Base-by-base conservation (phyloP, 352 stramenopile genomes). In the Globisporangium splendens region DNA sequence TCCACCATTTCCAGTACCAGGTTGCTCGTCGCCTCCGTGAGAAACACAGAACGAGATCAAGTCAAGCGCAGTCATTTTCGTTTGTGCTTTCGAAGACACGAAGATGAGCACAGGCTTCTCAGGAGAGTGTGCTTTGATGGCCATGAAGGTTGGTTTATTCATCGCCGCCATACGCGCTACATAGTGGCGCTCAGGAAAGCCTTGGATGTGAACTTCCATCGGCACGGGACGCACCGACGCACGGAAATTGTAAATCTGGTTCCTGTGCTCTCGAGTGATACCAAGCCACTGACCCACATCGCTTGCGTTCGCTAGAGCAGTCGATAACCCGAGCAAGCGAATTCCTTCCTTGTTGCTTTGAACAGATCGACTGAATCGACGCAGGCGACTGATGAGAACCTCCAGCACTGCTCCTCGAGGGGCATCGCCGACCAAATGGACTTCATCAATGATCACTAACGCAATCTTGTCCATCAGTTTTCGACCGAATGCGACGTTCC, bases 71-170 rank as follows among this genome's bases (percentile, higher is more conserved):
- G 97, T 99, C 15, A 99, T 73, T 39, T 98, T 89, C 22, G 97
- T 99, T 72, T 99, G 96, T 10, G 97, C 87, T 56, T 98, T 90
- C 8, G 96, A 99, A n/a, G 96, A 97, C 54, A 99, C 97, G 73
- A 99, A 99, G 50, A 99, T 96, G 0, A 99, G 81, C 38, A 87
- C 83, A 0, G 97, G 97, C 59, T 98, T 97, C 10, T 80, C 88
- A 0, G 89, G 86, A 41, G 94, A 96, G 62, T 99, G 89, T 44
- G 98, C 77, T 66, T 97, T 95, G 54, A 99, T 99, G 20, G 96
- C 95, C 56, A 96, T 92, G 63, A 98, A 99, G 7, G 93, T 98
- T 7, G 97, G 97, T 52, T 99, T 99, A 76, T 99, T 99, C 97
- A 99, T 99, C 10, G 95, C 98, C 4, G 95, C 93, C 97, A 99